Percentiles rank a stretch among this genome's conserved stretches.
Conservation (phyloP, 169 alveolate species). For the Besnoitia besnoiti region DNA sequence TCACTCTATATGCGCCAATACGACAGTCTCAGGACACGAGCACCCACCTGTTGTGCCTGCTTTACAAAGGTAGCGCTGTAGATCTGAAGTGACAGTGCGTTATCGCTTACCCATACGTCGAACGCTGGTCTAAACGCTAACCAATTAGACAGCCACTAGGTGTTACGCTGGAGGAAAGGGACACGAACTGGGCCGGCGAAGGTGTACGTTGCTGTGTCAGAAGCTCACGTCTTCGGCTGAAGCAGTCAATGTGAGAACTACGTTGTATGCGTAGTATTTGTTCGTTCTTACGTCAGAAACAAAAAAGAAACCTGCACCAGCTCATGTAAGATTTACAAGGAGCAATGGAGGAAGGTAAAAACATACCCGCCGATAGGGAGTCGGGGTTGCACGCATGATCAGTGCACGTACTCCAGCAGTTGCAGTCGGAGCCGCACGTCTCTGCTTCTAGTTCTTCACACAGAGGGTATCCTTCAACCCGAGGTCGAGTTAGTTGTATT, state of each 20-base stretch:
- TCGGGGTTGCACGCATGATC: slow-evolving; percentile 10
- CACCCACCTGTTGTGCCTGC: slow-evolving; percentile 38
- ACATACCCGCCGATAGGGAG: slow-evolving; percentile 33
- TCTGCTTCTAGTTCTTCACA: slow-evolving; percentile 55
- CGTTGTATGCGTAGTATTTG: background rate
- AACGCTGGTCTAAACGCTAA: background rate
- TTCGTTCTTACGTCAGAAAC: background rate
- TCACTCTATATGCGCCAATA: background rate
- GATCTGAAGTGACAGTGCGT: background rate
- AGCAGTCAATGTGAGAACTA: background rate
- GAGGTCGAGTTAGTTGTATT: background rate
- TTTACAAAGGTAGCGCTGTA: slow-evolving; percentile 51
- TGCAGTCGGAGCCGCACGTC: slow-evolving; percentile 55
- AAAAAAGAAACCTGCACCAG: slow-evolving; percentile 8
- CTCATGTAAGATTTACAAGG: background rate
- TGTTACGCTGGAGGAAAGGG: slow-evolving; percentile 10
- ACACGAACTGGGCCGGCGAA: background rate
- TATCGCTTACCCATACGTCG: background rate
- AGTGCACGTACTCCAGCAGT: slow-evolving; percentile 68
- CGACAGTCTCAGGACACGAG: too few species aligned
- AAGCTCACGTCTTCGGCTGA: slow-evolving; percentile 14
- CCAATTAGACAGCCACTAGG: slow-evolving; percentile 45
- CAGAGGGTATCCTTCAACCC: slow-evolving; percentile 52
- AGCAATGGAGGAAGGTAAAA: background rate
- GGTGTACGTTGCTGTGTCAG: background rate